Base-by-base conservation (phyloP, 1,139 yeast genomes). In the Scheffersomyces titani region DNA sequence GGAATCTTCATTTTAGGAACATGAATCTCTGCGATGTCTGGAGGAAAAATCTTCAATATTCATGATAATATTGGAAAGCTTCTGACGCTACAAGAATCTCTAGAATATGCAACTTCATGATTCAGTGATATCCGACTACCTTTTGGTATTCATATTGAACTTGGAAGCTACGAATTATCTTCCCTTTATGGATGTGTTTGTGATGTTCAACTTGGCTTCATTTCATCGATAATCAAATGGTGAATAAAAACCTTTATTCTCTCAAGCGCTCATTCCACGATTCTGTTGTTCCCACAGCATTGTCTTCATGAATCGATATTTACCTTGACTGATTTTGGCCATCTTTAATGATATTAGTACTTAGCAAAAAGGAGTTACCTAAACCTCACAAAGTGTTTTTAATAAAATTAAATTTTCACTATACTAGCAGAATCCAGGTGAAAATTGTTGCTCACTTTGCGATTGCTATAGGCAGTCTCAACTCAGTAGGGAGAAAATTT, bases 291-390 rank as follows among this genome's bases (percentile, higher is more conserved):
- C 20, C 47, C 11, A 19, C 48, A 4, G 21, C 20, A 18, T 13
- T 40, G 18, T 36, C n/a, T 51, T 30, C 40, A 11, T 30, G 40
- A 30, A 48, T 54, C 54, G 61, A 65, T 65, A 75, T 68, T 67
- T 82, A 83, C 87, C 86, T 81, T 83, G 84, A 76, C 86, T 82
- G 78, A 83, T 78, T 82, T 83, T 83, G 82, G 84, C 87, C 87
- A 83, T 83, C 78, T 74, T 80, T 70, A 65, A 52, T 55, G 58
- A 55, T 58, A 53, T 56, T 57, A 49, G 30, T 57, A 53, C 51
- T 56, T 49, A 56, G 52, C 59, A 54, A 53, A 56, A 55, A 46
- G 40, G 40, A 30, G 40, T 30, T 30, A 30, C 40, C 40, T 30
- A 30, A 30, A 30, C 40, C 40, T 46, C 49, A 46, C 49, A 46